phyloP scores from a whole-genome alignment of 371 early-diverging fungal genomes.

The Haplosporangium sp. region DNA sequence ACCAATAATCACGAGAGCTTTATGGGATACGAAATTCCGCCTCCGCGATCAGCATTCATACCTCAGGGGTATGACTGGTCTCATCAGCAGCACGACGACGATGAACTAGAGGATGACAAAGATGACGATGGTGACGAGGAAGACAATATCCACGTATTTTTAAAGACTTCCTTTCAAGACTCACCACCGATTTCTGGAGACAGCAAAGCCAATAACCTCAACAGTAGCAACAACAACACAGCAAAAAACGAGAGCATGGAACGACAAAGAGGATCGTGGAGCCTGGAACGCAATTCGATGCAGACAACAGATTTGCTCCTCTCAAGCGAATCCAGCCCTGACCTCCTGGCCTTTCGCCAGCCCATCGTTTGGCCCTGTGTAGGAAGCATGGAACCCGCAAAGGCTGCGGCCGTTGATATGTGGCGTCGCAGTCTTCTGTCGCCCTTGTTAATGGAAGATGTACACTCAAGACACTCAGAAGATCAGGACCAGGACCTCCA shows the following conservation, averaged over 20 bases:
- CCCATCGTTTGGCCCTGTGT: slow-evolving; percentile 16
- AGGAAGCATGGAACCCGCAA: slow-evolving; percentile 25
- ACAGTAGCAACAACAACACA: background rate
- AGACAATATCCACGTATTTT: slow-evolving; percentile 10
- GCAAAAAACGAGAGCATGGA: background rate
- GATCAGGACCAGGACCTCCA: slow-evolving; percentile 1
- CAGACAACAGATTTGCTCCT: slow-evolving; percentile 5
- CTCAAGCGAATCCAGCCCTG: slow-evolving; percentile 1
- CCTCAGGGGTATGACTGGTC: slow-evolving; percentile 33
- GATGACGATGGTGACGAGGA: slow-evolving; percentile 10
- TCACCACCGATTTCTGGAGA: background rate
- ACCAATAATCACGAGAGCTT: slow-evolving; percentile 10
- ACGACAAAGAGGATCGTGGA: slow-evolving; percentile 4
- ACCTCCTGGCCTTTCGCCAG: background rate
- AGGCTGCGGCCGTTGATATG: slow-evolving; percentile 23
- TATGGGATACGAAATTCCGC: slow-evolving; percentile 17
- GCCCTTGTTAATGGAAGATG: slow-evolving; percentile 13
- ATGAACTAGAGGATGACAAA: slow-evolving; percentile 2
- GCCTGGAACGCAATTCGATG: slow-evolving; percentile 1
- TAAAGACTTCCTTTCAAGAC: slow-evolving; percentile 2
- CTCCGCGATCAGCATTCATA: slow-evolving; percentile 25
- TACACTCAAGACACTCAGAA: slow-evolving; percentile 1
- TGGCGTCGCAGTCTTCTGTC: slow-evolving; percentile 35
- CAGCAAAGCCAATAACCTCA: background rate
- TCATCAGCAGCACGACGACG: background rate